Conservation (phyloP, 2,329 filamentous ascomycete genomes). For the Lasiodiplodia gonubiensis region DNA sequence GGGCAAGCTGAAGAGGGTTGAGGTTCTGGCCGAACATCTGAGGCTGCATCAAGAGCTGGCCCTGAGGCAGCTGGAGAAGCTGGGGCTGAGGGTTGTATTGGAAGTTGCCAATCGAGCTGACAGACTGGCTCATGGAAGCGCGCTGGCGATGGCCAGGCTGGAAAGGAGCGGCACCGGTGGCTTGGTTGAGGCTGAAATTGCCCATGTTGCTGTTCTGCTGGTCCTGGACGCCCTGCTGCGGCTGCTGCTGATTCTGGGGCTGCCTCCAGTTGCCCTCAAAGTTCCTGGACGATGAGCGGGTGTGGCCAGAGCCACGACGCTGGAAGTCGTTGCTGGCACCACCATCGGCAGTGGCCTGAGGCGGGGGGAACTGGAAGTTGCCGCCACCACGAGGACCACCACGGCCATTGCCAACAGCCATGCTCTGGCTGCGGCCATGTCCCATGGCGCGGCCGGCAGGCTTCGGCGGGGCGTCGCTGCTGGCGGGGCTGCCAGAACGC, state of each 20-base stretch:
- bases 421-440: slow-evolving; percentile 82
- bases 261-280: slow-evolving; percentile 99
- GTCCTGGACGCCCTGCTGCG: slow-evolving; percentile 54
- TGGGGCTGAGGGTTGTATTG: slow-evolving; percentile 89
- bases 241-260: slow-evolving; percentile 62
- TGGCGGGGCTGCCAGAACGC: slow-evolving; percentile 62
- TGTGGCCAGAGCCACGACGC: slow-evolving; percentile 81
- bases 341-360: slow-evolving; percentile 58
- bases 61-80: slow-evolving; percentile 81
- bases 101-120: slow-evolving; percentile 83
- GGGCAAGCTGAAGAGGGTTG: slow-evolving; percentile 84
- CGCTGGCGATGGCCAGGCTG: slow-evolving; percentile 90
- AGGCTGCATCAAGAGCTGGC: slow-evolving; percentile 82
- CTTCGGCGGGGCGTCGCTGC: slow-evolving; percentile 38
- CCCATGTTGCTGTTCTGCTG: slow-evolving; percentile 61
- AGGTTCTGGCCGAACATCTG: slow-evolving; percentile 89
- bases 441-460: slow-evolving; percentile 57
- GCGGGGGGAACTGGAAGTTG: slow-evolving; percentile 71
- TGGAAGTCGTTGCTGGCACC: slow-evolving; percentile 67
- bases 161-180: slow-evolving; percentile 73
- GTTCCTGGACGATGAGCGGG: slow-evolving; percentile 83
- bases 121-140: slow-evolving; percentile 81
- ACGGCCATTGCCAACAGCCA: slow-evolving; percentile 75
- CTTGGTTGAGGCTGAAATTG: slow-evolving; percentile 73
- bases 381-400: slow-evolving; percentile 71